These are phyloP conservation scores for Linnemannia zychae DNA, from an alignment of 192 early-diverging fungal species.

Conservation along the genomic window DNA sequence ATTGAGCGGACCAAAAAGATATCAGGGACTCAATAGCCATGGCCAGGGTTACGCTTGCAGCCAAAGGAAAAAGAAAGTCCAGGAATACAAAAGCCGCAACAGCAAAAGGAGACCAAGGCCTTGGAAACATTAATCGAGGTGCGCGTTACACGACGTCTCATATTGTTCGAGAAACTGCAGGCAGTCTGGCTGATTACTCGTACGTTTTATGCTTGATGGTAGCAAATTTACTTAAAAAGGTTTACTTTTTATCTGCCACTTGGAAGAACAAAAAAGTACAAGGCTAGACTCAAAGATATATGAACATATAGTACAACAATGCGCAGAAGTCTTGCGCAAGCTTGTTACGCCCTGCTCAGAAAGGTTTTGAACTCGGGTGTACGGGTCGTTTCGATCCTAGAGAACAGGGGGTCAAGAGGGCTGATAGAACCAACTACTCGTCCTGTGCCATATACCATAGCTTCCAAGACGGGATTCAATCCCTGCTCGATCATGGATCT, in stretches of 20 bases:
- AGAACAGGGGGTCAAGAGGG: neutral
- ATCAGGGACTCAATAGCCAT: too few species aligned
- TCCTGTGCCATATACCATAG: constrained; percentile 9
- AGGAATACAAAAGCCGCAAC: neutral
- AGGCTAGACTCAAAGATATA: too few species aligned
- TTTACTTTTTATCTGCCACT: too few species aligned
- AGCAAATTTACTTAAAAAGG: too few species aligned
- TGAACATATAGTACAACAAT: too few species aligned
- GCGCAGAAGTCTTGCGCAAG: neutral
- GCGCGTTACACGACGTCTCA: constrained; percentile 20
- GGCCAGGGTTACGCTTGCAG: too few species aligned
- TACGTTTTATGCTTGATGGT: neutral
- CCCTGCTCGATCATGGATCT: constrained; percentile 20
- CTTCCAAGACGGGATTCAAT: constrained; percentile 23
- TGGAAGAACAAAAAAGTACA: too few species aligned
- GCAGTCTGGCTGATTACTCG: constrained; percentile 28
- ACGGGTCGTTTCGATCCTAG: constrained; percentile 33
- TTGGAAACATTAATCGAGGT: constrained; percentile 12
- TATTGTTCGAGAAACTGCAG: constrained; percentile 6
- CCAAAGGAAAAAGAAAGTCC: too few species aligned
- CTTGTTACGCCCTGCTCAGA: constrained; percentile 19
- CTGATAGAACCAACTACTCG: neutral
- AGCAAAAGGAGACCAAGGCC: neutral
- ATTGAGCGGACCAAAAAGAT: too few species aligned
- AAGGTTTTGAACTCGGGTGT: constrained; percentile 37